Evolutionary conservation across 495 filamentous ascomycete genomes (phyloP).

Genomic region (Penicillium bovifimosum): DNA sequence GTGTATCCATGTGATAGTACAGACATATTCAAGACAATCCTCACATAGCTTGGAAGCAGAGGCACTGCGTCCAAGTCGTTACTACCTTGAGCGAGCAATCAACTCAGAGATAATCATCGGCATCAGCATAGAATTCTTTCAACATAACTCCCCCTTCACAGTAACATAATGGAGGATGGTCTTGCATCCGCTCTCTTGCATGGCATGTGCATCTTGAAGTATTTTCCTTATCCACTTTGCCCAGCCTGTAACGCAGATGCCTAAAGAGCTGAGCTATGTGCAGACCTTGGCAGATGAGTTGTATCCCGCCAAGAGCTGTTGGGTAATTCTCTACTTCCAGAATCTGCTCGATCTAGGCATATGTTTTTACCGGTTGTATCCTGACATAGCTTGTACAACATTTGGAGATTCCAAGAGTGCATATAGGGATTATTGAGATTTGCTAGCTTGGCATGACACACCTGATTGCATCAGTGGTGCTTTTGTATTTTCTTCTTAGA

Average conservation of each 20-base stretch:
- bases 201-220: constrained; percentile 1
- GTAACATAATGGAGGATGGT: background rate
- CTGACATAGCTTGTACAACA: too few relatives aligned
- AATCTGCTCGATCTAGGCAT: background rate
- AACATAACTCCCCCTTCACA: background rate
- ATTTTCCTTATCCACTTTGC: background rate
- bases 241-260: constrained; percentile 1
- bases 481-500: background rate
- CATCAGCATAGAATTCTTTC: background rate
- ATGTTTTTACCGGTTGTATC: background rate
- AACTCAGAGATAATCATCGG: too few relatives aligned
- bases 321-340: background rate
- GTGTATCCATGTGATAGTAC: too few relatives aligned
- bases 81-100: too few relatives aligned
- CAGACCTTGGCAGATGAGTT: background rate
- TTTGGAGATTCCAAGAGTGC: background rate
- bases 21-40: too few relatives aligned
- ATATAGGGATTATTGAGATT: background rate
- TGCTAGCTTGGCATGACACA: background rate
- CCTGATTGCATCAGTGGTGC: background rate
- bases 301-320: background rate
- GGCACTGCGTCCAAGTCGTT: too few relatives aligned
- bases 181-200: background rate
- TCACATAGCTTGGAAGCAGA: too few relatives aligned
- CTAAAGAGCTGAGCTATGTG: constrained; percentile 1